phyloP scores from a whole-genome alignment of 1,139 yeast genomes.

The Kodamaea suecica region DNA sequence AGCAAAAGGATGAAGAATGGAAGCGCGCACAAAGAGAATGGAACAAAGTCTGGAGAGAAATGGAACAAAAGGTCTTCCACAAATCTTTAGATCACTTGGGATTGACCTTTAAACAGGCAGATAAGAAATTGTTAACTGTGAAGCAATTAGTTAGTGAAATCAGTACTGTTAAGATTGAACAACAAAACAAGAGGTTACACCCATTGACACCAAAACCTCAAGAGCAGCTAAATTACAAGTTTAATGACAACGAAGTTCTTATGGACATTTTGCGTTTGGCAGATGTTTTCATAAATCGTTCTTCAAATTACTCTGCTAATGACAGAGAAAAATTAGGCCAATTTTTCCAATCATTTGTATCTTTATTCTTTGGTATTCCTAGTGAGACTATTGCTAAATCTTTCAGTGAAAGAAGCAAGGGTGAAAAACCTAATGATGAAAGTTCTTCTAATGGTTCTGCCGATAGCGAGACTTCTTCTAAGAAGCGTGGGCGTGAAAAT shows the following conservation, averaged over 20 bases:
- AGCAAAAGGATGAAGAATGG: conserved; percentile 99
- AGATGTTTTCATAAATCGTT: conserved; percentile 64
- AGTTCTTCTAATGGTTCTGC: conserved; percentile 13
- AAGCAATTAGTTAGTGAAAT: conserved; percentile 89
- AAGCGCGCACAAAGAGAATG: conserved; percentile 97
- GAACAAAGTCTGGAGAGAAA: conserved; percentile 99
- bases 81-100: conserved; percentile 95
- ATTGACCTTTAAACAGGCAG: conserved; percentile 92
- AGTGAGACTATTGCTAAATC: conserved; percentile 30
- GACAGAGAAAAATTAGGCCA: conserved; percentile 79
- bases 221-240: conserved; percentile 69
- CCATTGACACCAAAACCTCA: conserved; percentile 86
- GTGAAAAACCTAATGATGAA: conserved; percentile 13
- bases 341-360: conserved; percentile 67
- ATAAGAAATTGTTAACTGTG: conserved; percentile 84
- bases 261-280: conserved; percentile 72
- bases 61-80: conserved; percentile 91
- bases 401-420: conserved; percentile 21
- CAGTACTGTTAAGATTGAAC: conserved; percentile 89
- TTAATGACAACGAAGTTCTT: conserved; percentile 65
- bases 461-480: conserved; percentile 19
- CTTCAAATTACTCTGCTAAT: conserved; percentile 70
- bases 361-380: conserved; percentile 62
- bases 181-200: conserved; percentile 68
- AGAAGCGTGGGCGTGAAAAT: conserved; percentile 58